Evolutionary conservation across 805 yeast genomes (phyloP), one percentile per base, ranked within the genome.

Genomic region (Candida pseudoglaebosa): DNA sequence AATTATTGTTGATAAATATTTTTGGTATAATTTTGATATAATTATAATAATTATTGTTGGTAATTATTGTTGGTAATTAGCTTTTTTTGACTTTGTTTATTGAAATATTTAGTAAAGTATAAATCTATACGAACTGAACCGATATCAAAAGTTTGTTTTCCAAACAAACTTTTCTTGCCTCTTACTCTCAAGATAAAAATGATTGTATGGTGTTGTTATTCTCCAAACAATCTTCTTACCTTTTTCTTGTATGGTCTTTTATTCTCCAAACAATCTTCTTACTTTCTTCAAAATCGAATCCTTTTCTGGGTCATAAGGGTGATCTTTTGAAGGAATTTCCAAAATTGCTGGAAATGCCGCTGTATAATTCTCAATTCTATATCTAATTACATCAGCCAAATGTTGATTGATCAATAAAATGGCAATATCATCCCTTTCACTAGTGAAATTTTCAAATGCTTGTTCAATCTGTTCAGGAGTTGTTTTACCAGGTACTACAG

Each of bases 251-350:
- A n/a, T n/a, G 22, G 8, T 4, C 12, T 26, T 48, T 37, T 71
- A 88, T 67, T 93, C 98, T 32, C 99, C 98, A 68, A 91, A 90
- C 47, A 93, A 69, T 59, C 96, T 81, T 71, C 95, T 84, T 24
- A 93, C 99, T 61, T 95, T 84, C 66, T 91, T 82, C 64, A 93
- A 74, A 29, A 93, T 89, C 15, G 95, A 84, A 64, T 93, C 99
- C 78, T 91, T 93, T 61, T 91, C 98, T 15, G 99, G 99, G 61
- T 93, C 95, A 61, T 93, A 93, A 16, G 99, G 98, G 61, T 93
- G 98, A 57, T 93, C 99, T 70, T 93, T 93, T 12, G 97, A 88
- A 19, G 99, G 99, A 45, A 93, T 93, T 66, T 93, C 99, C 56
- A 93, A 72, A 34, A 93, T 79, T 2, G 99, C 97, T 6, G 99